A percentile compares a stretch with the other conserved stretches of the same genome.
phyloP scores from a whole-genome alignment of 2,329 filamentous ascomycete genomes.

The Coccinonectria pachysandricola region DNA sequence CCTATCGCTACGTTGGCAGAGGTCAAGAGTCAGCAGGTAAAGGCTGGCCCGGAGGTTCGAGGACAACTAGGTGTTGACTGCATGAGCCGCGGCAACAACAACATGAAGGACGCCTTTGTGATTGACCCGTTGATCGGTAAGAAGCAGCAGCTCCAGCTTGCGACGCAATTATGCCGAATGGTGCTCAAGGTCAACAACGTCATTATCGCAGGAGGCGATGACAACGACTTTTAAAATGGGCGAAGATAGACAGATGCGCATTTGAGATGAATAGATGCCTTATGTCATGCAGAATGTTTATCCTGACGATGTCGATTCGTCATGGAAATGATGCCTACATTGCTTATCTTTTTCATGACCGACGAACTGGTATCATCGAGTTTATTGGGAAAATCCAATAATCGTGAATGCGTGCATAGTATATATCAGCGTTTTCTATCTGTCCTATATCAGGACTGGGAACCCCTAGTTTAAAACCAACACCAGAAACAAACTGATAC shows the following conservation, averaged over 20 bases:
- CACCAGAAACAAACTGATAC: no score
- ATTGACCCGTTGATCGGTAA: constrained; percentile 98
- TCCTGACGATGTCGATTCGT: no score
- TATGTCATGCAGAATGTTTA: constrained; percentile 1
- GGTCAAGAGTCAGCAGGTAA: constrained; percentile 94
- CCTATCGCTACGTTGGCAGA: constrained; percentile 91
- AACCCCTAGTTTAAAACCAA: no score
- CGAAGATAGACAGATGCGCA: constrained; percentile 15
- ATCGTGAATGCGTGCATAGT: no score
- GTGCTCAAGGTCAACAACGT: constrained; percentile 96
- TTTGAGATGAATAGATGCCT: constrained; percentile 12
- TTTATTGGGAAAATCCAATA: no score
- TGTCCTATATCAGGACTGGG: no score
- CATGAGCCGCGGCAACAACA: constrained; percentile 89
- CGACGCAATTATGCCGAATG: constrained; percentile 96
- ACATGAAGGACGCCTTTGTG: constrained; percentile 97
- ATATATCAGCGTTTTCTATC: no score
- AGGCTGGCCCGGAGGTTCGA: constrained; percentile 42
- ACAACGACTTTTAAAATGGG: constrained; percentile 66
- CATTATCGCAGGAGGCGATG: constrained; percentile 78
- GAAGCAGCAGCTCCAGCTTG: constrained; percentile 90
- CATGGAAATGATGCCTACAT: no score
- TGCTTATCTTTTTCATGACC: no score
- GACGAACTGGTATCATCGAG: no score
- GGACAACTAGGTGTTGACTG: constrained; percentile 86